Base-by-base conservation (phyloP, 805 yeast genomes). In the Scheffersomyces spartinae region DNA sequence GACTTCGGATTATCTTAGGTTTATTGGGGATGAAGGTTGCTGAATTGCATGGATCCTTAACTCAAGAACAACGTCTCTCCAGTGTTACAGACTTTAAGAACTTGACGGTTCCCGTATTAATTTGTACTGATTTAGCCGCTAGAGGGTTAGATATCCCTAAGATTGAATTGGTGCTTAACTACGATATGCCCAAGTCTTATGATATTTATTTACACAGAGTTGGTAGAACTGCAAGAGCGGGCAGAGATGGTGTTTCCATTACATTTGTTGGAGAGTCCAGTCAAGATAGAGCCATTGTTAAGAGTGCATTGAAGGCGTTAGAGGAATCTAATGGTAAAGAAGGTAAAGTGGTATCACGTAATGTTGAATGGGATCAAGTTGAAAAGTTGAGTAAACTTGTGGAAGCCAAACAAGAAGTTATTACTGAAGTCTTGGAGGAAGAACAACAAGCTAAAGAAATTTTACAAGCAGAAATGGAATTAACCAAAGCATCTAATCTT, bases 181-280 rank as follows among this genome's bases (percentile, higher is more conserved):
- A 67, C 52, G 98, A 91, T 47, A 83, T 91, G 93, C 98, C 98
- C 26, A 82, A 83, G 50, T 65, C 81, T 16, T 77, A 81, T 43
- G 98, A 91, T 38, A 70, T 88, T 19, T 91, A 91, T 52, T 63
- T 91, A 43, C 98, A 91, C 58, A 80, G 98, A 64, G 95, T 91
- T 32, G 98, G 98, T 56, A 82, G 98, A 68, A 91, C 97, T 28
- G 99, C 99, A 7, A 83, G 99, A 71, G 99, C 96, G 26, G 97
- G 97, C 12, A 73, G 97, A 55, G 83, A 81, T 27, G 99, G 99
- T 68, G 71, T 71, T 29, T 81, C 96, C 23, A 78, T 91, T 20
- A 77, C 96, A 2, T 74, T 91, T 53, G 98, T 91, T 9, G 96
- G 97, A 10, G 98, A 91, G 48, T 62, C 81, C 1, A 62, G 83